Conservation (phyloP, 2,329 filamentous ascomycete species). For the Epichloe sp. region DNA sequence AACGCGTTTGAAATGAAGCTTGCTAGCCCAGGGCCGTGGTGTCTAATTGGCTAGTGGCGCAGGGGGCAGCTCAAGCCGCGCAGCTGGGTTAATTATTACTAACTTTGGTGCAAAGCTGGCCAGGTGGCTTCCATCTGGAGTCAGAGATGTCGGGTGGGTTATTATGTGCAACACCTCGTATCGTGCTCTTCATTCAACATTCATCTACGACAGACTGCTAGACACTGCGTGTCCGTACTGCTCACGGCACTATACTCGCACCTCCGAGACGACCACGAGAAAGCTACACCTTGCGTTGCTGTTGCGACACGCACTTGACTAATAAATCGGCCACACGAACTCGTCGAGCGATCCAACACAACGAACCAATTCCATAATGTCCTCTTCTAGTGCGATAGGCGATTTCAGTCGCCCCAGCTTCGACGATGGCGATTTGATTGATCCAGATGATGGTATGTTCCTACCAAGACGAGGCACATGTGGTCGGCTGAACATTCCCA, state of each 20-base stretch:
- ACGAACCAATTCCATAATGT: slow-evolving; percentile 22
- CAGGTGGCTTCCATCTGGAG: background rate
- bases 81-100: too few species aligned
- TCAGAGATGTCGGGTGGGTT: background rate
- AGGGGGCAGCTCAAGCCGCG: background rate
- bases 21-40: background rate
- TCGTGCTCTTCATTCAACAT: too few species aligned
- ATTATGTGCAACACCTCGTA: too few species aligned
- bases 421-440: slow-evolving; percentile 60
- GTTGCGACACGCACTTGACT: background rate
- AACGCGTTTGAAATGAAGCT: too few species aligned
- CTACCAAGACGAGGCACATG: background rate
- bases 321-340: background rate
- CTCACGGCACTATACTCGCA: background rate
- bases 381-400: slow-evolving; percentile 34
- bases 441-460: slow-evolving; percentile 59
- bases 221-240: background rate
- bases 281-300: too few species aligned
- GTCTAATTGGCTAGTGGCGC: background rate
- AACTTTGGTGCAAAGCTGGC: background rate
- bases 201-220: background rate
- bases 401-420: slow-evolving; percentile 50
- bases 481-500: background rate
- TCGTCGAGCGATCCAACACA: background rate
- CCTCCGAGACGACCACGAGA: background rate